These are phyloP conservation scores for Chimonanthus praecox DNA, from an alignment of 164 flowering plant genomes.

Conservation along the genomic window DNA sequence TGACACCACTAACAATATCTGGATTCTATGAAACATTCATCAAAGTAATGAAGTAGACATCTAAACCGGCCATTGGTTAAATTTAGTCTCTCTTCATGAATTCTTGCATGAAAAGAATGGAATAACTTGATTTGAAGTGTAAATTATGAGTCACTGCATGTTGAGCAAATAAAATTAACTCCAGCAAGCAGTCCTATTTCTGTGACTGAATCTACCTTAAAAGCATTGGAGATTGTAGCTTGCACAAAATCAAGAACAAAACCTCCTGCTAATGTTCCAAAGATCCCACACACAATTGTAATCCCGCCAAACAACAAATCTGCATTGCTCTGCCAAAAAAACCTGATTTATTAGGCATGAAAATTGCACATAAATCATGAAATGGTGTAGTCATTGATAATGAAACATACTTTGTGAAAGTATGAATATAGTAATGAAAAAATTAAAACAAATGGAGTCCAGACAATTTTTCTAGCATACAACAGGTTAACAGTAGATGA, in stretches of 20 bases:
- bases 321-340: conserved; percentile 53
- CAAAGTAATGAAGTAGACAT: not conserved
- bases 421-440: not conserved
- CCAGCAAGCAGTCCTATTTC: not conserved
- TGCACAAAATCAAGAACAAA: conserved; percentile 54
- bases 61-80: not conserved
- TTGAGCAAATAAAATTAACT: not conserved
- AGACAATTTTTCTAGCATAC: not conserved
- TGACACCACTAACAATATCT: no score
- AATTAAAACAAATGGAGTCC: not conserved
- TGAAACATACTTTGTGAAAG: not conserved
- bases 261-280: conserved; percentile 90
- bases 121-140: not conserved
- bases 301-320: conserved; percentile 84
- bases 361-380: not conserved
- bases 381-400: not conserved
- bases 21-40: not conserved
- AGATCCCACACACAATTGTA: conserved; percentile 72
- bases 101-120: not conserved
- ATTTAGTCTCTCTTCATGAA: no score
- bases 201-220: conserved; percentile 47
- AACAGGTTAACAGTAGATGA: no score
- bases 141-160: not conserved
- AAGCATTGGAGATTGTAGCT: conserved; percentile 78
- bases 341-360: not conserved